Base-by-base conservation (phyloP, 2,329 filamentous ascomycete genomes). In the Mycosphaerella sp. region DNA sequence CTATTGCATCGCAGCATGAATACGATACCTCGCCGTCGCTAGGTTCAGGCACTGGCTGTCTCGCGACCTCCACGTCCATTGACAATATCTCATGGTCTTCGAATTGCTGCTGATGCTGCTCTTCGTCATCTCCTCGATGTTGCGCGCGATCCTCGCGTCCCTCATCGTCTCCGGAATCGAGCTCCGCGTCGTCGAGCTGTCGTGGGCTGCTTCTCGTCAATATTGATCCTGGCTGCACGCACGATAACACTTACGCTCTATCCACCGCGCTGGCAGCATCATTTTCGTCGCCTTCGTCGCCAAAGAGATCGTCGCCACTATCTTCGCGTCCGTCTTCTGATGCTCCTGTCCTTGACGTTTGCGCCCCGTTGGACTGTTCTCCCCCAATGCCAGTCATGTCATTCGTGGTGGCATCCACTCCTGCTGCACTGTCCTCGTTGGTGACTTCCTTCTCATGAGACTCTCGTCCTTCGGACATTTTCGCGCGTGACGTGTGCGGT, bases 31-130 rank as follows among this genome's bases (percentile, higher is more conserved):
- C 80, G 65, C 83, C 83, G 66, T 90, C 84, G 59, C 80, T 83
- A 38, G 85, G 79, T 65, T 86, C 85, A 11, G 87, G 87, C 11
- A 85, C 74, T 48, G 81, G 78, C 68, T 91, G 87, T 44, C 87
- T 80, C 64, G 80, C 83, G 45, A 89, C 73, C 45, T 81, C 79
- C 45, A 85, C 75, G 48, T 83, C 82, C 72, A 83, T 79, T 50
- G 87, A 70, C 17, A 71, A 78, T 49, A 81, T 79, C 34, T 67
- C 66, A 6, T 70, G 70, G 46, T 70, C 68, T 40, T 70, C 69
- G n/a, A 60, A 64, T 7, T 69, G 70, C 48, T 76, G 74, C 11
- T 74, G 71, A 5, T 77, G 73, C 43, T 76, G 74, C n/a, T 75
- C 73, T 31, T 74, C 72, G 9, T 73, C 72, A 58, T 61, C 72